Percentiles rank a stretch among this genome's conserved stretches.
Evolutionary conservation across 108 stramenopile species (phyloP).

Genomic region (Mayamaea pseudoterrestris): DNA sequence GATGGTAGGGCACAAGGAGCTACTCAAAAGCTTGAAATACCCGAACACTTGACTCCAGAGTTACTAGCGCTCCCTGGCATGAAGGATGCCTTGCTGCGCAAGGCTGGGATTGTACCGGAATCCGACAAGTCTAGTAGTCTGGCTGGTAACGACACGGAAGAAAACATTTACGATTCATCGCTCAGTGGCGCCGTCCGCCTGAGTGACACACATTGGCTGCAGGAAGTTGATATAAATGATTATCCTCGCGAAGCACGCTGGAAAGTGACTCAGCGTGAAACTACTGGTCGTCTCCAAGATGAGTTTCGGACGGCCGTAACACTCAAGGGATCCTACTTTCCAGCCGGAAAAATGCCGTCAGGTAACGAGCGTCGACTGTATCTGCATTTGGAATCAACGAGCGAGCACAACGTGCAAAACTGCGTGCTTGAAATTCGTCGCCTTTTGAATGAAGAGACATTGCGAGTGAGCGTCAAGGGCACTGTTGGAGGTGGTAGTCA

Average conservation of each 20-base stretch:
- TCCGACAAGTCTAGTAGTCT: conserved; percentile 19
- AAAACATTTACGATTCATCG: conserved; percentile 11
- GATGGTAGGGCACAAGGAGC: conserved; percentile 1
- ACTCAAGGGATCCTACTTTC: conserved; percentile 72
- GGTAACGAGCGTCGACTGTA: conserved; percentile 69
- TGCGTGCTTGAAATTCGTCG: conserved; percentile 79
- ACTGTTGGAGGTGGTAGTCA: conserved; percentile 30
- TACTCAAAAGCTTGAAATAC: conserved; percentile 16
- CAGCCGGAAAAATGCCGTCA: conserved; percentile 43
- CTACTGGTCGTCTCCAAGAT: conserved; percentile 75
- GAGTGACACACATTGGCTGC: conserved; percentile 62
- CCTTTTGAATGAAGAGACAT: conserved; percentile 87
- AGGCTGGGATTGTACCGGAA: conserved; percentile 43
- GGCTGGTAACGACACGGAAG: not conserved
- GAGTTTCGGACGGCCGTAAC: conserved; percentile 87
- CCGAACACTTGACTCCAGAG: conserved; percentile 62
- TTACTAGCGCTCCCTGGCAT: conserved; percentile 77
- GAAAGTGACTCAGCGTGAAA: conserved; percentile 84
- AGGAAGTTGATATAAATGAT: conserved; percentile 89
- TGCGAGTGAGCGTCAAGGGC: conserved; percentile 56
- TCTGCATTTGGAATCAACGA: conserved; percentile 77
- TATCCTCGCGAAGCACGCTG: conserved; percentile 84
- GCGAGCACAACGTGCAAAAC: conserved; percentile 53
- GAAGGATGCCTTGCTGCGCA: conserved; percentile 69
- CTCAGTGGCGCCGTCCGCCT: conserved; percentile 27